phyloP scores from a whole-genome alignment of 2,329 filamentous ascomycete species.

The Thielaviopsis cerberus region DNA sequence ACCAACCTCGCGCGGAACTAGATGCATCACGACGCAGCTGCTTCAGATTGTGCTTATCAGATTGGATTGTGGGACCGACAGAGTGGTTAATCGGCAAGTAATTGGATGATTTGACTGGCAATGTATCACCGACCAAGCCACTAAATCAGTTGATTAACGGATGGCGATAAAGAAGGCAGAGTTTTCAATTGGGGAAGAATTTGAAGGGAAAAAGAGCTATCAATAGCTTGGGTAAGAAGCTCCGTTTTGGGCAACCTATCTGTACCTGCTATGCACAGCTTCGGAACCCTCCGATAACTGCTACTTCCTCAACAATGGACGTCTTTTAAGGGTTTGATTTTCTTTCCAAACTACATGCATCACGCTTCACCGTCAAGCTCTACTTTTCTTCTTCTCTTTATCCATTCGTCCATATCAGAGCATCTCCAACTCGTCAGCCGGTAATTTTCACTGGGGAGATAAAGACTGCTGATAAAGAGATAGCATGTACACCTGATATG shows the following conservation, averaged over 20 bases:
- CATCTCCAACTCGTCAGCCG: background rate
- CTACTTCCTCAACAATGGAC: no score
- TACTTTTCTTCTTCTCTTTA: no score
- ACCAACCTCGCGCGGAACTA: conserved; percentile 30
- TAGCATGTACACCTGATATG: no score
- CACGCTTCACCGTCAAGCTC: background rate
- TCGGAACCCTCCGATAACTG: background rate
- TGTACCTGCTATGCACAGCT: background rate
- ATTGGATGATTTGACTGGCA: background rate
- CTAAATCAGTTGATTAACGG: background rate
- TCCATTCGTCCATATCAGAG: background rate
- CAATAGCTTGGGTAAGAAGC: background rate
- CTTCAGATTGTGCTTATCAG: background rate
- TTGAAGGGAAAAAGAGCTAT: background rate
- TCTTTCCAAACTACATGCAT: no score
- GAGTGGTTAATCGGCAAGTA: background rate
- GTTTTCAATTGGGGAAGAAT: no score
- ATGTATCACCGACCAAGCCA: no score
- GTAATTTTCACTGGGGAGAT: background rate
- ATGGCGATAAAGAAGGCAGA: background rate
- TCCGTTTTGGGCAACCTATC: background rate
- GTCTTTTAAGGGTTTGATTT: no score
- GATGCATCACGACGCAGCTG: conserved; percentile 22
- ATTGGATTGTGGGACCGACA: background rate
- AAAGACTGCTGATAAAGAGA: background rate